Evolutionary conservation across 139 green algal genomes (phyloP).

Genomic region (Zygnema circumcarinatum): DNA sequence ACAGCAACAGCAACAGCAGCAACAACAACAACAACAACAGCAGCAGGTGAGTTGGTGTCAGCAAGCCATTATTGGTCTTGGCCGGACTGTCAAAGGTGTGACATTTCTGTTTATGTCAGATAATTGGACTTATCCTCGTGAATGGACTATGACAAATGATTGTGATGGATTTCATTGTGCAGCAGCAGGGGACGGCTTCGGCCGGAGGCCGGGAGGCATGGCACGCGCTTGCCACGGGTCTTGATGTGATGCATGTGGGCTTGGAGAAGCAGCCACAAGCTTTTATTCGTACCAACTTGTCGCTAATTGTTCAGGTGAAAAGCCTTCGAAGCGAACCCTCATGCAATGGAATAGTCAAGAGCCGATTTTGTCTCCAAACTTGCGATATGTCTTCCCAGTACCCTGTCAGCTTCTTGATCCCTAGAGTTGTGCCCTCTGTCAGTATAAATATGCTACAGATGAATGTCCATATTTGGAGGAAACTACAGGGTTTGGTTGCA

Average conservation of each 20-base stretch:
- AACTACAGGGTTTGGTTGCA: too few species aligned
- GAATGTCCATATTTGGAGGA: too few species aligned
- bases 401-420: too few species aligned
- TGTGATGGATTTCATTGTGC: background rate
- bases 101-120: background rate
- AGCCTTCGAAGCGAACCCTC: background rate
- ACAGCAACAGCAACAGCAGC: constrained; percentile 37
- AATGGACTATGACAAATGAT: background rate
- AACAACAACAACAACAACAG: constrained; percentile 35
- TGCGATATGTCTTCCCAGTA: background rate
- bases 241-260: constrained; percentile 62
- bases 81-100: background rate
- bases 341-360: background rate
- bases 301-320: constrained; percentile 59
- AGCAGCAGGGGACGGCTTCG: constrained; percentile 22
- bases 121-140: background rate
- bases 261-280: constrained; percentile 57
- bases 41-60: constrained; percentile 1
- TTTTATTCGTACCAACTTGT: constrained; percentile 57
- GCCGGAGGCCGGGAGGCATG: background rate
- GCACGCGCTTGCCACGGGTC: constrained; percentile 65
- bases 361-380: background rate
- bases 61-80: background rate
- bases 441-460: too few species aligned
- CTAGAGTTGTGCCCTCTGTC: too few species aligned